Base-by-base conservation (phyloP, 345 rosid species). In the Gossypium bickii region DNA sequence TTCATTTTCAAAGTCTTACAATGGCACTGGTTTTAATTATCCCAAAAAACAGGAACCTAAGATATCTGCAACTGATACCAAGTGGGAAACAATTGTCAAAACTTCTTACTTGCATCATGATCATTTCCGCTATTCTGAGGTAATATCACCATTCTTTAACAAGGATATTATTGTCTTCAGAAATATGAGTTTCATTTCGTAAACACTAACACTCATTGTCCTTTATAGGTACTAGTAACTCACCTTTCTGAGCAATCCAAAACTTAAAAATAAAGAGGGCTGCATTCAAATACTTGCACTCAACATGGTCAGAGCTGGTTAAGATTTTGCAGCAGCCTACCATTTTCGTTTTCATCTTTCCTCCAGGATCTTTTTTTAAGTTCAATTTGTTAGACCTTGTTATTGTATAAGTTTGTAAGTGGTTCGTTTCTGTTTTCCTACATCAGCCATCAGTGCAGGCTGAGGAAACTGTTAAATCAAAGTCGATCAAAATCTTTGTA, bases 71-170 rank as follows among this genome's bases (percentile, higher is more conserved):
- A 76, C 78, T 4, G 75, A 62, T 68, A 73, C 93, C 81, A 95
- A 87, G 83, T 95, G 99, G 99, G 99, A 95, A 85, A 93, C 89
- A 49, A 93, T 95, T 79, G 98, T 95, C 12, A 93, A 93, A 85
- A 88, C 96, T 63, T 95, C 98, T 0, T 58, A 89, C 49, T 77
- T 79, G 81, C 98, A 83, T 78, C 89, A 88, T 60, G 94, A 93
- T 82, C 97, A 90, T 71, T 81, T 81, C 17, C 90, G 98, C 12
- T 90, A 88, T 75, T 91, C 97, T 2, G 86, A 95, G 88, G 98
- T 95, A 89, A 78, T 62, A 8, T 43, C 16, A 29, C 27, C 59
- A 47, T 17, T 27, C 12, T 61, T 61, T 44, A 45, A 27, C 17
- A 48, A 12, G 41, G 9, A 61, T 48, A n/a, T 62, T 48, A n/a